phyloP scores from a whole-genome alignment of 2,329 filamentous ascomycete genomes.

The Thermomyces lanuginosus region DNA sequence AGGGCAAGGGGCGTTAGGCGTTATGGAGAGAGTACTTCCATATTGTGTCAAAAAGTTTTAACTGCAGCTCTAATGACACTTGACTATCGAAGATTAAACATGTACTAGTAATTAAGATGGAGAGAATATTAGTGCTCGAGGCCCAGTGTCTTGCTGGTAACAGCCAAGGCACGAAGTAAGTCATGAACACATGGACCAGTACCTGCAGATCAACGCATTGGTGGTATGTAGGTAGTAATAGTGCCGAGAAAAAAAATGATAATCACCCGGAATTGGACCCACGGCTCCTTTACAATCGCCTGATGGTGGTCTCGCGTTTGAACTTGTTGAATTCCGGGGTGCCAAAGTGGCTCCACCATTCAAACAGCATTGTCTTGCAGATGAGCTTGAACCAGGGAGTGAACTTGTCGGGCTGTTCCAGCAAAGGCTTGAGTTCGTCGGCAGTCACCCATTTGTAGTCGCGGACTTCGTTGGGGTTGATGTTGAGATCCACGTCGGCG shows the following conservation, averaged over 20 bases:
- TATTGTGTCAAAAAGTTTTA: not conserved
- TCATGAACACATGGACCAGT: not conserved
- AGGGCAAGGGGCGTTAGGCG: constrained; percentile 27
- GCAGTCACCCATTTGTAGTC: constrained; percentile 71
- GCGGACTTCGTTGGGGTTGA: constrained; percentile 77
- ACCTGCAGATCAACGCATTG: not conserved
- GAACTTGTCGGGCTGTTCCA: constrained; percentile 65
- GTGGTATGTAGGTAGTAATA: not conserved
- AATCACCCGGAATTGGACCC: not conserved
- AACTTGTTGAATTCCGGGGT: constrained; percentile 67
- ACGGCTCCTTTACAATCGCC: constrained; percentile 48
- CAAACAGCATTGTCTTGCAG: constrained; percentile 90
- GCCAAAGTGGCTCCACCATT: constrained; percentile 83
- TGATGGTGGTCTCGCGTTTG: constrained; percentile 69
- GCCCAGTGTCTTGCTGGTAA: too few species aligned
- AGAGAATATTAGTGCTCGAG: too few species aligned
- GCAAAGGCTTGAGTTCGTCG: constrained; percentile 69
- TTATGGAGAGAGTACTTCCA: constrained; percentile 5
- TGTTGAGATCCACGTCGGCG: constrained; percentile 66
- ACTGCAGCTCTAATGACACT: too few species aligned
- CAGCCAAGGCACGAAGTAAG: too few species aligned
- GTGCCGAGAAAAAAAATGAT: not conserved
- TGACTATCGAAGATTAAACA: too few species aligned
- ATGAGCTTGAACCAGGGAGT: constrained; percentile 99
- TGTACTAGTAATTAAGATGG: too few species aligned